Evolutionary conservation across 352 stramenopile species (phyloP).

Genomic region (Globisporangium apiculatum): DNA sequence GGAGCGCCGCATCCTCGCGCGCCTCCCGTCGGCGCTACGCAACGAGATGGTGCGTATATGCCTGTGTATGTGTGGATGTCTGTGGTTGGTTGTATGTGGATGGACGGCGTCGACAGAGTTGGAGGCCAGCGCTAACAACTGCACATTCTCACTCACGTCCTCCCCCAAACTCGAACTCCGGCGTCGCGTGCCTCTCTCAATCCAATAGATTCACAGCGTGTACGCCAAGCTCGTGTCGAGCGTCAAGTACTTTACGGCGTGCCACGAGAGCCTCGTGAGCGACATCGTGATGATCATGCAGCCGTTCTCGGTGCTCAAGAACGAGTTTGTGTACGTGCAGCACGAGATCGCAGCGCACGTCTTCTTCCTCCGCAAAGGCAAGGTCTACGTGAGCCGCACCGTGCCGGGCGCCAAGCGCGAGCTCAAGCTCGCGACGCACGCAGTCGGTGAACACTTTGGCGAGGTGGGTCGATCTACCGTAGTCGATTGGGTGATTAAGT

Average conservation of each 20-base stretch:
- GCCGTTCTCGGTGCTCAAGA: constrained; percentile 65
- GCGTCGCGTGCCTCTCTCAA: too few species aligned
- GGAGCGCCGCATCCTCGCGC: constrained; percentile 54
- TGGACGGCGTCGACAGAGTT: too few species aligned
- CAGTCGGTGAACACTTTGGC: constrained; percentile 70
- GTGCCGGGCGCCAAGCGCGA: constrained; percentile 35
- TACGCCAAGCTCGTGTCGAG: constrained; percentile 60
- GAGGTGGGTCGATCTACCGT: constrained; percentile 27
- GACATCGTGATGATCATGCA: constrained; percentile 81
- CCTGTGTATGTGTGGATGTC: neutral
- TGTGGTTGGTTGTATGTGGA: too few species aligned
- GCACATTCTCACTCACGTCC: neutral
- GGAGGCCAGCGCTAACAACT: too few species aligned
- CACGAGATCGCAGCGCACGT: constrained; percentile 81
- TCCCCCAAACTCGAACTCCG: too few species aligned
- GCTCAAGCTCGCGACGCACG: constrained; percentile 32
- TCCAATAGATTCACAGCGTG: constrained; percentile 62
- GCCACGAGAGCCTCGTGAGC: constrained; percentile 74
- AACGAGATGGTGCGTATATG: constrained; percentile 61
- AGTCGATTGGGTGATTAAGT: too few species aligned
- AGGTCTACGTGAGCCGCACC: constrained; percentile 56
- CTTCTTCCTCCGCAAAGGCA: constrained; percentile 79
- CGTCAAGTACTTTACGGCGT: constrained; percentile 67
- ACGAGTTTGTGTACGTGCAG: constrained; percentile 75
- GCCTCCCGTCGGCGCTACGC: constrained; percentile 61